These are phyloP conservation scores for Ophiorrhiza pumila DNA, from an alignment of 257 asterid species.

Conservation along the genomic window DNA sequence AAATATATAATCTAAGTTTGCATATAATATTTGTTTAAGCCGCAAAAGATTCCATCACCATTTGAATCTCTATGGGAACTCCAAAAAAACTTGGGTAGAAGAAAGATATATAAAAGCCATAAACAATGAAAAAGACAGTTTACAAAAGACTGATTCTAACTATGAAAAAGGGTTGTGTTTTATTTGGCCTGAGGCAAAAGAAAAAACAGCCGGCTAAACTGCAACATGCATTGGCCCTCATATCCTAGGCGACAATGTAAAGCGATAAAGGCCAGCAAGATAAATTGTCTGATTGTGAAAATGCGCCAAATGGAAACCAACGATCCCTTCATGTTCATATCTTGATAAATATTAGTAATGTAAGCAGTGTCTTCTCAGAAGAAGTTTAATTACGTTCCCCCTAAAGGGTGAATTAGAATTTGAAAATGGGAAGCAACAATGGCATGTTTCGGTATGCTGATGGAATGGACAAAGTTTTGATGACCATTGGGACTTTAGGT, in stretches of 20 bases:
- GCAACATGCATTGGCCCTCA: conserved; percentile 17
- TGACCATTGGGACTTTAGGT: conserved; percentile 70
- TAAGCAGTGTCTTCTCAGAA: conserved; percentile 10
- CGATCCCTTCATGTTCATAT: no score
- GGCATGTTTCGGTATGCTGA: conserved; percentile 83
- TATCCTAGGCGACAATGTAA: conserved; percentile 17
- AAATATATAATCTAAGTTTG: no score
- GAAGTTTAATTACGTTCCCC: conserved; percentile 16
- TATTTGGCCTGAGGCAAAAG: conserved; percentile 16
- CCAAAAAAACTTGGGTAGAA: neutral
- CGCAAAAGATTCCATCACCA: conserved; percentile 1
- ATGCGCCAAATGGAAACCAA: no score
- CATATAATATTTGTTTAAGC: neutral
- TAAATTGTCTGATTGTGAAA: neutral
- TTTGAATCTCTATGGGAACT: neutral
- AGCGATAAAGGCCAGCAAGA: conserved; percentile 11
- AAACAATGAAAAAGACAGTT: conserved; percentile 8
- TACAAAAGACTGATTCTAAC: conserved; percentile 16
- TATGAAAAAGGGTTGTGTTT: neutral
- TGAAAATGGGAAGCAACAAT: conserved; percentile 26
- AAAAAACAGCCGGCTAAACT: conserved; percentile 46
- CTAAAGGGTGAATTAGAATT: conserved; percentile 15
- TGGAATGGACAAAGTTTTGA: conserved; percentile 52
- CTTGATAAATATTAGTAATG: no score
- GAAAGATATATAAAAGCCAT: neutral